These are phyloP conservation scores for Effrenium voratum DNA, from an alignment of 73 alveolate genomes.

Conservation along the genomic window DNA sequence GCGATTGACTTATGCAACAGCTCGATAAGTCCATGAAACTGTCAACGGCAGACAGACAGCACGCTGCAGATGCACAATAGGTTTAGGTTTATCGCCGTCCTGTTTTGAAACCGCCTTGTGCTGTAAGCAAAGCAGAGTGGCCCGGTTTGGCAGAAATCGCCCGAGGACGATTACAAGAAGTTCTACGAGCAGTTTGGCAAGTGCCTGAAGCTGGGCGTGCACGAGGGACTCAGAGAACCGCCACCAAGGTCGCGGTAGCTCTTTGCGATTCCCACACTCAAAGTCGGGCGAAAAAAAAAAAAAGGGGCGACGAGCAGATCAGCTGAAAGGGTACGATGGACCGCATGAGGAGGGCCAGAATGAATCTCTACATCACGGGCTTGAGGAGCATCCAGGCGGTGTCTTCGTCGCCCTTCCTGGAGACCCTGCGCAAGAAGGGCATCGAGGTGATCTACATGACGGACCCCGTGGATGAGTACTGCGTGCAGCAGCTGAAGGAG, in stretches of 20 bases:
- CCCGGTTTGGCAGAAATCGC: too few species aligned
- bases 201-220: slow-evolving; percentile 99
- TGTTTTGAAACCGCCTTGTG: too few species aligned
- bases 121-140: too few species aligned
- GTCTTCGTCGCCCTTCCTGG: slow-evolving; percentile 99
- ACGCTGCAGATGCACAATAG: too few species aligned
- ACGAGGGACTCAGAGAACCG: slow-evolving; percentile 99
- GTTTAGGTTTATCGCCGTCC: too few species aligned
- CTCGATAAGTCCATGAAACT: too few species aligned
- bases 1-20: too few species aligned
- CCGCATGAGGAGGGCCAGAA: slow-evolving; percentile 99
- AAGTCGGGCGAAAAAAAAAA: too few species aligned
- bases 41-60: too few species aligned
- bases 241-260: slow-evolving; percentile 99
- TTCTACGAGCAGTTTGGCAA: slow-evolving; percentile 94
- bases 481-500: slow-evolving; percentile 99
- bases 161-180: slow-evolving; percentile 95
- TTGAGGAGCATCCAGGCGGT: slow-evolving; percentile 98
- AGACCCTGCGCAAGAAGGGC: slow-evolving; percentile 99
- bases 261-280: slow-evolving; percentile 98
- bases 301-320: slow-evolving; percentile 99
- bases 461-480: slow-evolving; percentile 99
- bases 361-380: slow-evolving; percentile 99
- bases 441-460: slow-evolving; percentile 99
- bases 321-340: slow-evolving; percentile 98